Evolutionary conservation across 345 rosid genomes (phyloP).

Genomic region (Viola odorata): DNA sequence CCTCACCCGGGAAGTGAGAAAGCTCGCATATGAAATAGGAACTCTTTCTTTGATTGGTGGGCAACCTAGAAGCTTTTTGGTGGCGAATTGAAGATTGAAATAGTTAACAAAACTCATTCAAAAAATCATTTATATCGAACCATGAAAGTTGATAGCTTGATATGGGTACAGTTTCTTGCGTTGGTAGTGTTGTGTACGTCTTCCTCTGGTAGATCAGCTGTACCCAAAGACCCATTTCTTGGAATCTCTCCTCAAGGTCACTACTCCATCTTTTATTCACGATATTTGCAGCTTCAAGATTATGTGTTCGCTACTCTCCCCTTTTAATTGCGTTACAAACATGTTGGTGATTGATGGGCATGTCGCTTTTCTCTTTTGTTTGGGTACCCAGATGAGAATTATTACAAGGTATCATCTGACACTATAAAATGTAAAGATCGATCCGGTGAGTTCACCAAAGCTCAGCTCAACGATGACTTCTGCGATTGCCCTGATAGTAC

Average conservation of each 20-base stretch:
- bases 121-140: too few species aligned
- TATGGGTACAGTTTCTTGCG: slow-evolving; percentile 15
- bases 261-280: not conserved
- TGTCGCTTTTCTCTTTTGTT: not conserved
- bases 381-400: slow-evolving; percentile 54
- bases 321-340: not conserved
- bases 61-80: too few species aligned
- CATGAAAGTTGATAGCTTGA: slow-evolving; percentile 34
- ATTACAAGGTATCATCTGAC: slow-evolving; percentile 58
- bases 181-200: slow-evolving; percentile 22
- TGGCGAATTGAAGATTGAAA: too few species aligned
- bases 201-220: slow-evolving; percentile 39
- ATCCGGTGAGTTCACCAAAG: slow-evolving; percentile 61
- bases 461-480: slow-evolving; percentile 88
- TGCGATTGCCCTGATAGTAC: slow-evolving; percentile 92
- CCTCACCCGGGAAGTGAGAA: too few species aligned
- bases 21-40: too few species aligned
- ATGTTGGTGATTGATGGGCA: not conserved
- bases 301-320: not conserved
- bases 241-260: slow-evolving; percentile 91
- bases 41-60: too few species aligned
- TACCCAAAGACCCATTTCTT: slow-evolving; percentile 45
- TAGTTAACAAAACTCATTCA: too few species aligned
- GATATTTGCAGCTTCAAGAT: not conserved
- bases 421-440: slow-evolving; percentile 72